Conservation (phyloP, 1,139 yeast genomes). For the Eremothecium coryli region DNA sequence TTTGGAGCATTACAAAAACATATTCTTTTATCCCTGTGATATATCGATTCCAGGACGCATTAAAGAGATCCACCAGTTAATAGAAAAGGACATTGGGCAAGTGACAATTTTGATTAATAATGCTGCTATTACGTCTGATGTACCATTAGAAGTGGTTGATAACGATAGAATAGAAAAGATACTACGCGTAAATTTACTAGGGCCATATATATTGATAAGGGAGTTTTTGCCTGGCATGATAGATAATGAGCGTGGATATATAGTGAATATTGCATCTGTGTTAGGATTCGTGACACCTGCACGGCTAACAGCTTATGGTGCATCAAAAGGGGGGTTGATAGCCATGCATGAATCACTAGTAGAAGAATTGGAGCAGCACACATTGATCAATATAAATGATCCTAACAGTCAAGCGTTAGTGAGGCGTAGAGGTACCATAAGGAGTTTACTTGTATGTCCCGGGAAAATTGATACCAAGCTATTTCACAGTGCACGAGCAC, state of each 20-base stretch:
- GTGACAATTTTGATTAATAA: conserved; percentile 68
- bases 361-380: conserved; percentile 54
- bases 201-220: conserved; percentile 63
- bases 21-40: conserved; percentile 56
- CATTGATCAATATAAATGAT: conserved; percentile 24
- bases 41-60: conserved; percentile 46
- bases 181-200: conserved; percentile 55
- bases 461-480: conserved; percentile 72
- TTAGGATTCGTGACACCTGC: conserved; percentile 84
- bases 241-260: conserved; percentile 53
- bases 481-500: conserved; percentile 65
- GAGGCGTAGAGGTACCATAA: conserved; percentile 40
- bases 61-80: conserved; percentile 30
- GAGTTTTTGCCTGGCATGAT: conserved; percentile 69
- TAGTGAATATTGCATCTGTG: conserved; percentile 74
- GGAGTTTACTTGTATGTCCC: conserved; percentile 70
- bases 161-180: conserved; percentile 52
- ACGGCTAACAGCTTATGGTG: conserved; percentile 69
- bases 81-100: conserved; percentile 41
- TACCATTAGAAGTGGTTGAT: conserved; percentile 43
- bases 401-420: conserved; percentile 9
- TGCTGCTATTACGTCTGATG: conserved; percentile 67
- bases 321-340: conserved; percentile 77
- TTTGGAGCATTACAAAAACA: conserved; percentile 32
- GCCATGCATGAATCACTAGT: conserved; percentile 78